Base-by-base conservation (phyloP, 768 basidiomycete genomes). In the Lactarius indigo region DNA sequence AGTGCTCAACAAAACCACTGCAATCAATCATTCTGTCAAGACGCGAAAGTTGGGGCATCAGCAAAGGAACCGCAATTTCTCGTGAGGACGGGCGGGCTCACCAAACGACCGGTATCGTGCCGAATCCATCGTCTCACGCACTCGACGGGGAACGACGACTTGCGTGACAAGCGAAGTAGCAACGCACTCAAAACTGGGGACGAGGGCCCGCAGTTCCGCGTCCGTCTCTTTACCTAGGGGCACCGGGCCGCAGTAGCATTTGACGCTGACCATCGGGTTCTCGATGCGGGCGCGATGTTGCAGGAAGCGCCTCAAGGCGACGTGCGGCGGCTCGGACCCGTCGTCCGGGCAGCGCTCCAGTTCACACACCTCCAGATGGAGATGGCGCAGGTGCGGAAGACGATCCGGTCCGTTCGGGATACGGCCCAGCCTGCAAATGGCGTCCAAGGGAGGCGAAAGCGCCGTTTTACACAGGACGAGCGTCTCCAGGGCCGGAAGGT, bases 391-490 rank as follows among this genome's bases (percentile, higher is more conserved):
- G 58, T 54, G 33, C 35, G 55, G 60, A 23, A 50, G 65, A 61
- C 35, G 55, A 65, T 61, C 55, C 65, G 65, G 65, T 18, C 28
- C 28, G 15, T 59, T 60, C 64, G 64, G 58, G 39, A 42, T 31
- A 39, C 23, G 57, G 28, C 30, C 28, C 20, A 42, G 39, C 13
- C 13, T 9, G 50, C 28, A 54, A 47, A 41, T 64, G 17, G 57
- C 47, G 28, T 55, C 37, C 18, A 58, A 42, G n/a, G 41, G 57
- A 1, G 58, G 17, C 20, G 42, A 18, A 31, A 54, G 2, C 17
- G 47, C 47, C 20, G 33, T 23, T 42, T 30, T 47, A 26, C 54
- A 50, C 28, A 65, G 31, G 13, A 44, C 33, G 33, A 52, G 47
- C 4, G 57, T 65, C 26, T 50, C 55, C 20, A 56, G 42, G 44